Evolutionary conservation across 768 basidiomycete species (phyloP).

Genomic region (Tricholoma matsutake): DNA sequence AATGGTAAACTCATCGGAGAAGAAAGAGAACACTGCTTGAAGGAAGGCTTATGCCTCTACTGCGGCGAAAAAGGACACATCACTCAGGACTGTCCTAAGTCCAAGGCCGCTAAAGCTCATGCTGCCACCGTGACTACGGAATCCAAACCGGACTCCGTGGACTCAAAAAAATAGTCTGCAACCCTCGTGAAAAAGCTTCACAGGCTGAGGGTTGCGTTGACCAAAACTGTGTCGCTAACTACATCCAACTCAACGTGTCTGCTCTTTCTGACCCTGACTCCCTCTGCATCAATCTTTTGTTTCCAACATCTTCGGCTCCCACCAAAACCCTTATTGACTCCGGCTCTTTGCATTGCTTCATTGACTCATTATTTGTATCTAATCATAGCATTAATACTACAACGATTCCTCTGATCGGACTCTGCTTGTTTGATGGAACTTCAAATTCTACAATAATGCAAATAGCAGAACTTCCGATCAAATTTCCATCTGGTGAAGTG

Average conservation of each 20-base stretch:
- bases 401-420: background rate
- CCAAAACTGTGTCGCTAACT: background rate
- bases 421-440: background rate
- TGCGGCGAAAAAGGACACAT: background rate
- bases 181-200: background rate
- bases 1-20: background rate
- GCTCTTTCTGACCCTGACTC: background rate
- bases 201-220: background rate
- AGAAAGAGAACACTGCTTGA: background rate
- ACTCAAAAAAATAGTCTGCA: background rate
- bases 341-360: background rate
- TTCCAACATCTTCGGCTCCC: background rate
- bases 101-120: background rate
- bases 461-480: background rate
- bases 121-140: background rate
- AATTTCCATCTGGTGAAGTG: background rate
- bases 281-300: background rate
- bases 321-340: background rate
- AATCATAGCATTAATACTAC: background rate
- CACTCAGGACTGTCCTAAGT: background rate
- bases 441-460: background rate
- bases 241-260: background rate
- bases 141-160: background rate
- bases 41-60: slow-evolving; percentile 1
- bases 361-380: background rate